Percentiles rank a stretch among this genome's conserved stretches.
phyloP scores from a whole-genome alignment of 2,329 filamentous ascomycete genomes.

The Calonectria naviculata region DNA sequence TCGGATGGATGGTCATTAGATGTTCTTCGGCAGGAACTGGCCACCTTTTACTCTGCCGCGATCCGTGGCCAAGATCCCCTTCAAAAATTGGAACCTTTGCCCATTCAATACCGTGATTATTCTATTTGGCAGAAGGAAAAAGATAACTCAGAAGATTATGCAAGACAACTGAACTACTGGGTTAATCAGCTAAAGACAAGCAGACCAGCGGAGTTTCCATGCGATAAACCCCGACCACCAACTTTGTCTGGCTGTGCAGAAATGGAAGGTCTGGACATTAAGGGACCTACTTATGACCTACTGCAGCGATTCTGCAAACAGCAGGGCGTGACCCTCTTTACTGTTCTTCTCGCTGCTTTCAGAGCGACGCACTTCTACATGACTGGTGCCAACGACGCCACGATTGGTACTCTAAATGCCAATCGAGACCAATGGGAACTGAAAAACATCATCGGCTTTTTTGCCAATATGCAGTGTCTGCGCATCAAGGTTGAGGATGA shows the following conservation, averaged over 20 bases:
- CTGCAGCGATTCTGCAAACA: not conserved
- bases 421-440: constrained; percentile 29
- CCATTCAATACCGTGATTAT: not conserved
- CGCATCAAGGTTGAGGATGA: constrained; percentile 24
- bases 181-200: not conserved
- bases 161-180: not conserved
- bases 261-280: not conserved
- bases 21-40: not conserved
- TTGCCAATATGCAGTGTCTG: constrained; percentile 37
- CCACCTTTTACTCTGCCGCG: not conserved
- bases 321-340: not conserved
- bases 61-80: not conserved
- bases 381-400: constrained; percentile 32
- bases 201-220: not conserved
- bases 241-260: not conserved
- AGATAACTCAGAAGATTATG: not conserved
- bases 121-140: not conserved
- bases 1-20: not conserved
- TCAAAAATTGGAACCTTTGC: not conserved
- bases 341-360: constrained; percentile 34
- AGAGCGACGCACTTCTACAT: constrained; percentile 36
- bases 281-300: not conserved
- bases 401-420: constrained; percentile 33
- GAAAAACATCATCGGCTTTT: constrained; percentile 36
- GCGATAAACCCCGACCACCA: not conserved